A percentile compares a stretch with the other conserved stretches of the same genome.
phyloP scores from a whole-genome alignment of 2,329 filamentous ascomycete genomes.

The Colletotrichum lindemuthianum region DNA sequence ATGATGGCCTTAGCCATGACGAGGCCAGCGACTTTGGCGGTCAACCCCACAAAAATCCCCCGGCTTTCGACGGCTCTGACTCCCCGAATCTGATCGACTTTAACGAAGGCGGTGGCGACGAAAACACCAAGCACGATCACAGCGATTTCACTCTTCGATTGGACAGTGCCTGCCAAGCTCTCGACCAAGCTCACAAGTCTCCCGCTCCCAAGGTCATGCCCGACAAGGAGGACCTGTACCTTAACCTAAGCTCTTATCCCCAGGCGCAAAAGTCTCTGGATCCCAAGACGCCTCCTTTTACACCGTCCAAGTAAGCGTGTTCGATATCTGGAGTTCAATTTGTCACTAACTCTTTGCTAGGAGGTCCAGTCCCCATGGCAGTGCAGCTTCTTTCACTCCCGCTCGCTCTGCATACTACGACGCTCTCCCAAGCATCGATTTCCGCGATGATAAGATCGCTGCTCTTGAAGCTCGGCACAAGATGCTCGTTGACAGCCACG shows the following conservation, averaged over 20 bases:
- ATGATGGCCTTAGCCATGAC: constrained; percentile 24
- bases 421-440: background rate
- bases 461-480: background rate
- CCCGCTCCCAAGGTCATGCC: background rate
- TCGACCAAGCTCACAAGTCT: background rate
- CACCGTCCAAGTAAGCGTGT: background rate
- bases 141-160: background rate
- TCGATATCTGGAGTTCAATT: background rate
- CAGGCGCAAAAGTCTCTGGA: background rate
- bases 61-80: background rate
- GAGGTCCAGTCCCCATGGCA: background rate
- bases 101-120: background rate
- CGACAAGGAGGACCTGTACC: too few species aligned
- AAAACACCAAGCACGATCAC: background rate
- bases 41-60: background rate
- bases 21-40: background rate
- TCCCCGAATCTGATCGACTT: constrained; percentile 25
- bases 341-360: background rate
- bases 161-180: background rate
- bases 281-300: constrained; percentile 2
- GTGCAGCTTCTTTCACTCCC: background rate
- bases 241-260: background rate
- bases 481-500: constrained; percentile 2
- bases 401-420: constrained; percentile 12
- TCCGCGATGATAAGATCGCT: background rate